These are phyloP conservation scores for Neovahlkampfia damariscottae DNA, from an alignment of 78 protist genomes.

Conservation along the genomic window DNA sequence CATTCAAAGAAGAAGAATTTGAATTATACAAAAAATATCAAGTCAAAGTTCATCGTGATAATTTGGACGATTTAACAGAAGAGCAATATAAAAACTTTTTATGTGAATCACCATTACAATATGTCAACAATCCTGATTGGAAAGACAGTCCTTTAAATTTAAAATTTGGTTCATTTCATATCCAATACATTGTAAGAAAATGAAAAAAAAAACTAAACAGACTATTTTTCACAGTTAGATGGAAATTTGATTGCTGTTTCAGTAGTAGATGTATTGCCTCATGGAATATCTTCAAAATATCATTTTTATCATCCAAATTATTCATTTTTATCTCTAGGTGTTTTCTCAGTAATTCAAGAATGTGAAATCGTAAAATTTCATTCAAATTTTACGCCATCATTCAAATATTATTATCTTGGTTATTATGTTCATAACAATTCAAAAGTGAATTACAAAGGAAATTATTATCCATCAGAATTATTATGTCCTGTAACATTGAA, in stretches of 20 bases:
- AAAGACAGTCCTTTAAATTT: too few species aligned
- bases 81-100: slow-evolving; percentile 18
- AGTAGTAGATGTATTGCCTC: slow-evolving; percentile 60
- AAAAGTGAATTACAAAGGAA: slow-evolving; percentile 59
- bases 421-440: slow-evolving; percentile 3
- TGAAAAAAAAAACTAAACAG: too few species aligned
- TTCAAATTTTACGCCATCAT: neutral
- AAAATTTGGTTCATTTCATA: slow-evolving; percentile 67
- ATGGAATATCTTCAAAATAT: slow-evolving; percentile 66
- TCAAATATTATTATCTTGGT: slow-evolving; percentile 60
- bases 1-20: neutral
- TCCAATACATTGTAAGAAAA: slow-evolving; percentile 55
- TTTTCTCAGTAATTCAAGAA: slow-evolving; percentile 15
- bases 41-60: slow-evolving; percentile 22
- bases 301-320: slow-evolving; percentile 61
- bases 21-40: slow-evolving; percentile 33
- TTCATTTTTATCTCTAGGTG: slow-evolving; percentile 34
- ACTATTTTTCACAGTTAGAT: too few species aligned
- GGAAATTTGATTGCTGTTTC: slow-evolving; percentile 62
- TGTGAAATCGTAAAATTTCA: neutral
- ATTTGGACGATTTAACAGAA: neutral
- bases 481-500: neutral
- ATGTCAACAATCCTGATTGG: too few species aligned
- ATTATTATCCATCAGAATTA: slow-evolving; percentile 2
- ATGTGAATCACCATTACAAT: neutral